These are phyloP conservation scores for Venustampulla echinocandica DNA, from an alignment of 495 filamentous ascomycete species.

Conservation along the genomic window DNA sequence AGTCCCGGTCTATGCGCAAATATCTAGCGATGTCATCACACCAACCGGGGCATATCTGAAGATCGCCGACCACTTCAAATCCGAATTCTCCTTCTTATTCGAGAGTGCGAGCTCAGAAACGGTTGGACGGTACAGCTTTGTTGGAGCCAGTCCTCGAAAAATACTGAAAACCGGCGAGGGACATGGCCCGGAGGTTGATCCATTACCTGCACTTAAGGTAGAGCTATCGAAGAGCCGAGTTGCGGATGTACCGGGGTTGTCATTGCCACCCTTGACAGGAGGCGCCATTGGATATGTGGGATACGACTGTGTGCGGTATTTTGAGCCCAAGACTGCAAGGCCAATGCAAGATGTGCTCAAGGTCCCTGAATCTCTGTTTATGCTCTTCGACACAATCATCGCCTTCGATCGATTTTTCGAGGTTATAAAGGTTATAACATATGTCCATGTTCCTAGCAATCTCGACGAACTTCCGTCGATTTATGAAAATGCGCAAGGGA, in stretches of 20 bases:
- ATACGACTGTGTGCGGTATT: conserved; percentile 95
- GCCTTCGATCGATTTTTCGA: conserved; percentile 94
- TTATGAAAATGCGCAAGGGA: conserved; percentile 56
- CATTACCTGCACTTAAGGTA: conserved; percentile 68
- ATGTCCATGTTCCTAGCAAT: conserved; percentile 58
- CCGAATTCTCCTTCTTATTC: conserved; percentile 73
- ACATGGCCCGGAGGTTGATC: conserved; percentile 75
- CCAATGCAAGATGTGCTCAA: conserved; percentile 78
- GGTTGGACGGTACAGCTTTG: conserved; percentile 89
- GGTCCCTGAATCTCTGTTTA: conserved; percentile 90
- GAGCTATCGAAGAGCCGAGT: conserved; percentile 72
- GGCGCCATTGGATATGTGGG: conserved; percentile 94
- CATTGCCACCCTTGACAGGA: conserved; percentile 75
- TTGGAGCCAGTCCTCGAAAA: conserved; percentile 82
- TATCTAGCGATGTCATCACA: conserved; percentile 85
- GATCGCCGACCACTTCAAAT: conserved; percentile 61
- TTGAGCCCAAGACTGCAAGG: conserved; percentile 85
- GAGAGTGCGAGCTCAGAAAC: conserved; percentile 92
- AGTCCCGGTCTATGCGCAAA: conserved; percentile 75
- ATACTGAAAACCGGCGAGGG: conserved; percentile 80
- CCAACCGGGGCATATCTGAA: conserved; percentile 89
- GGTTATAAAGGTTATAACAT: conserved; percentile 84
- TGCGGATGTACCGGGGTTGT: conserved; percentile 67
- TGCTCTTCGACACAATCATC: conserved; percentile 93
- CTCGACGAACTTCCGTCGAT: conserved; percentile 35